Percentiles rank a stretch among this genome's conserved stretches.
Conservation (phyloP, 495 filamentous ascomycete genomes). For the Chaetomium cochliodes region DNA sequence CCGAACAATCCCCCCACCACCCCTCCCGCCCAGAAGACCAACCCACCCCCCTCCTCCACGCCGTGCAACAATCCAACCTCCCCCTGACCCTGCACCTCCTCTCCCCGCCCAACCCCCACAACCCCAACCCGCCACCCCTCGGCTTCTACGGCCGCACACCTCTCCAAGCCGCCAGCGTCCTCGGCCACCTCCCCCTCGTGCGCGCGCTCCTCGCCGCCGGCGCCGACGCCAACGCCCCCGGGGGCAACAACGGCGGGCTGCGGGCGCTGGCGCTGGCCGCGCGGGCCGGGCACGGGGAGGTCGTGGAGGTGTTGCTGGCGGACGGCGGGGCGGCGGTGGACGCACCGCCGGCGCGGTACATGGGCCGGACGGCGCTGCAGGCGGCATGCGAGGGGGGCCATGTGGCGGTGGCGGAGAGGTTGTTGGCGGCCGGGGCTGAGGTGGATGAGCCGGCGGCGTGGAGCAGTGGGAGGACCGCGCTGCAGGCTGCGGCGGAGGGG, state of each 20-base stretch:
- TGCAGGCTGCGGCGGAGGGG: not conserved
- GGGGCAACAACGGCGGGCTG: constrained; percentile 3
- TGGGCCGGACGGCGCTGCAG: constrained; percentile 3
- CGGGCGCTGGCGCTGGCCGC: not conserved
- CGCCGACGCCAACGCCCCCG: not conserved
- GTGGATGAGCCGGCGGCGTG: not conserved
- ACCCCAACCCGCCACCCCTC: not conserved
- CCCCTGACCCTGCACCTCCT: not conserved
- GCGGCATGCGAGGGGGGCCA: not conserved
- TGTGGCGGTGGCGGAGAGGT: not conserved
- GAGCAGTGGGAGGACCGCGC: not conserved
- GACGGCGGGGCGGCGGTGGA: not conserved
- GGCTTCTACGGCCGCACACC: not conserved
- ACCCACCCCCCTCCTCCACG: not conserved
- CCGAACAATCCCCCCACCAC: not conserved
- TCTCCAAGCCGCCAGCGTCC: not conserved
- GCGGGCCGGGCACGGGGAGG: not conserved
- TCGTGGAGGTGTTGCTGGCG: not conserved
- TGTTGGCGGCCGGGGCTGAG: not conserved
- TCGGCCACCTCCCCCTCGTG: not conserved
- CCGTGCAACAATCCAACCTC: not conserved
- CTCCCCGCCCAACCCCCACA: not conserved
- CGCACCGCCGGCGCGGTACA: not conserved
- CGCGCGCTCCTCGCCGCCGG: not conserved
- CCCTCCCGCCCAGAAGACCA: not conserved